phyloP scores from a whole-genome alignment of 768 basidiomycete species.

The Trametes cubensis region DNA sequence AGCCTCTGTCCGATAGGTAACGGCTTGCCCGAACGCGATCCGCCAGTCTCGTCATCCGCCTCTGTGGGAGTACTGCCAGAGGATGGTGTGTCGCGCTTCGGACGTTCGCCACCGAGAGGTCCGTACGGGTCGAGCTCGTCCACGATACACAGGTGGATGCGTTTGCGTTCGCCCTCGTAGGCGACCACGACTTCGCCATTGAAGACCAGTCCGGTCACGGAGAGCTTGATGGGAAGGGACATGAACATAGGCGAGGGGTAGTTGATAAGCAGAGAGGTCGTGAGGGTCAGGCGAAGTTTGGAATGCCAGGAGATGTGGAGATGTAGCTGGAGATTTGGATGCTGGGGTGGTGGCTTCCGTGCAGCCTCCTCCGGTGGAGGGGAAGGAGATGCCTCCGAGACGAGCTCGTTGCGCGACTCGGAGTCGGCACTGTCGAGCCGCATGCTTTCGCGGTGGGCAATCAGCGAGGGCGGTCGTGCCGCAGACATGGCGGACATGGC shows the following conservation, averaged over 20 bases:
- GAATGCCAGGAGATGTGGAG: slow-evolving; percentile 85
- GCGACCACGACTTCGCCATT: slow-evolving; percentile 87
- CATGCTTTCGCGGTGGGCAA: neutral
- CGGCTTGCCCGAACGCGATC: slow-evolving; percentile 56
- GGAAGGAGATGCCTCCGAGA: slow-evolving; percentile 9
- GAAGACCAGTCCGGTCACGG: slow-evolving; percentile 88
- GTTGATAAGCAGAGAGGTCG: slow-evolving; percentile 93
- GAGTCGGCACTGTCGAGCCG: slow-evolving; percentile 1
- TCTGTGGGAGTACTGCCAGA: slow-evolving; percentile 61
- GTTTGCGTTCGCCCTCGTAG: slow-evolving; percentile 79
- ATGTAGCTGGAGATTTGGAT: slow-evolving; percentile 86
- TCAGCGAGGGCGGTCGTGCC: slow-evolving; percentile 2
- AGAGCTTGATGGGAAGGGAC: slow-evolving; percentile 92
- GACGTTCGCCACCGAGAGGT: slow-evolving; percentile 50
- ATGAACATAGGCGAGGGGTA: slow-evolving; percentile 97
- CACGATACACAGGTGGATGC: slow-evolving; percentile 86
- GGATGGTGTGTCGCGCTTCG: slow-evolving; percentile 34
- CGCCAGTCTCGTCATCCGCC: slow-evolving; percentile 55
- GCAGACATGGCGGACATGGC: slow-evolving; percentile 27
- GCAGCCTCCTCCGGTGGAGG: slow-evolving; percentile 25
- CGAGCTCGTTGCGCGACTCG: neutral
- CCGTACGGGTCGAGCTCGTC: slow-evolving; percentile 88
- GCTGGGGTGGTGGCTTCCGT: slow-evolving; percentile 37
- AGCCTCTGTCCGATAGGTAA: slow-evolving; percentile 81
- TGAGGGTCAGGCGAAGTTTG: slow-evolving; percentile 83